Base-by-base conservation (phyloP, 2,329 filamentous ascomycete species). In the Achaetomium macrosporum region DNA sequence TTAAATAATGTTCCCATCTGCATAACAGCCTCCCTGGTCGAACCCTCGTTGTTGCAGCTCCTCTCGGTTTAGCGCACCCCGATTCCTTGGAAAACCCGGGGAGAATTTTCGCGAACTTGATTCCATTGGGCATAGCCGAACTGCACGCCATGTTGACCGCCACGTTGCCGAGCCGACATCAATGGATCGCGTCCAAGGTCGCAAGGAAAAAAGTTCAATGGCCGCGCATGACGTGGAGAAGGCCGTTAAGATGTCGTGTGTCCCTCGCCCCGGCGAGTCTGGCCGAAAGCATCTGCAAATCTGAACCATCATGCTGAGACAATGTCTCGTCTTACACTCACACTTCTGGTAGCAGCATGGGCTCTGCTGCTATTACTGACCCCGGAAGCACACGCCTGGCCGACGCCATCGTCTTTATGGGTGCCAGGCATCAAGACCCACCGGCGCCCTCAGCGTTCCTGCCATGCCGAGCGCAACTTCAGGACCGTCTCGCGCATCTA, bases 401-500 rank as follows among this genome's bases (percentile, higher is more conserved):
- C 52, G 4, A 54, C 52, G 5, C 45, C 42, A 17, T 29, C 36
- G 3, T 29, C 25, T 25, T 25, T 25, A 7, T 50, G 41, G 46
- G 25, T 42, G n/a, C 47, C 47, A 13, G 42, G 50, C 41, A 50
- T 45, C 47, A 54, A 54, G 36, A 54, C 42, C 42, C 25, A 25
- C 25, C 36, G 42, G 19, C 44, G 37, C 4, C 42, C 51, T 19
- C 33, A 46, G 16, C n/a, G 29, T n/a, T 31, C 35, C 35, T 15
- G 46, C 37, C 57, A 53, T 17, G 48, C 51, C 31, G 33, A 59
- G 47, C 68, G 70, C 54, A 72, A 72, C 55, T 60, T 68, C 55
- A 59, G 65, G 40, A 72, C 69, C 19, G 66, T 72, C 44, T 63
- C 64, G 35, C 56, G 57, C 39, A 70, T 73, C 53, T 73, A 73